Conservation (phyloP, 2,329 filamentous ascomycete species). For the Neofusicoccum laricinum region DNA sequence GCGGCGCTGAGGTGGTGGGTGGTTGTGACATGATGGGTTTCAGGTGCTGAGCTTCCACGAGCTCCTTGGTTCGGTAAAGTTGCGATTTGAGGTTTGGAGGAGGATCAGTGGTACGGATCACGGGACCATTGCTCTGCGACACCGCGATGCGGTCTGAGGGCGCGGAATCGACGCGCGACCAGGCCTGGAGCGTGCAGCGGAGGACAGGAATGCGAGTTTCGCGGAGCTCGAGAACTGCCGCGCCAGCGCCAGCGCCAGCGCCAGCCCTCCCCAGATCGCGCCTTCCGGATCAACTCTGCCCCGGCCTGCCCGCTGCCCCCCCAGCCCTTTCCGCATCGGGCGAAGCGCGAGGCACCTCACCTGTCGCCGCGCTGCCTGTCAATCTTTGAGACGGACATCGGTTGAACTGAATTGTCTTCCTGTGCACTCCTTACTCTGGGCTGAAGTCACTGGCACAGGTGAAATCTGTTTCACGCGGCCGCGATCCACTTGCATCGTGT, state of each 20-base stretch:
- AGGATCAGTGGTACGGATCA: slow-evolving; percentile 14
- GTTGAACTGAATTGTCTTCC: too few species aligned
- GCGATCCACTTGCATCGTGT: too few species aligned
- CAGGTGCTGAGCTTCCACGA: slow-evolving; percentile 14
- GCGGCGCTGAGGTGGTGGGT: slow-evolving; percentile 12
- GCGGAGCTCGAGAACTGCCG: background rate
- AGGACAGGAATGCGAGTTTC: slow-evolving; percentile 7
- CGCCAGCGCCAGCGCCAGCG: background rate
- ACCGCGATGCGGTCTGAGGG: background rate
- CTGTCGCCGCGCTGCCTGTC: too few species aligned
- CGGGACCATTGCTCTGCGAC: slow-evolving; percentile 9
- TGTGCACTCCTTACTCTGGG: too few species aligned
- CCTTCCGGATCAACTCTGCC: background rate
- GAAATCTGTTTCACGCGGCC: too few species aligned
- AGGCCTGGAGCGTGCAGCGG: background rate
- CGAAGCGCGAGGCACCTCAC: background rate
- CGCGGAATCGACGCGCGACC: background rate
- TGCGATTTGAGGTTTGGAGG: slow-evolving; percentile 2
- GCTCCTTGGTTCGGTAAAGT: slow-evolving; percentile 18
- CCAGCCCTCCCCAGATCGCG: background rate
- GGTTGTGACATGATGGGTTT: slow-evolving; percentile 18
- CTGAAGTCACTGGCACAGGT: too few species aligned
- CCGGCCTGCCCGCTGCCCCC: background rate
- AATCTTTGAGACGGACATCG: too few species aligned
- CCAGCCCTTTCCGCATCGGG: background rate